A percentile compares a stretch with the other conserved stretches of the same genome.
These are phyloP conservation scores for Psilocybe sp. DNA, from an alignment of 768 basidiomycete species.

Conservation along the genomic window DNA sequence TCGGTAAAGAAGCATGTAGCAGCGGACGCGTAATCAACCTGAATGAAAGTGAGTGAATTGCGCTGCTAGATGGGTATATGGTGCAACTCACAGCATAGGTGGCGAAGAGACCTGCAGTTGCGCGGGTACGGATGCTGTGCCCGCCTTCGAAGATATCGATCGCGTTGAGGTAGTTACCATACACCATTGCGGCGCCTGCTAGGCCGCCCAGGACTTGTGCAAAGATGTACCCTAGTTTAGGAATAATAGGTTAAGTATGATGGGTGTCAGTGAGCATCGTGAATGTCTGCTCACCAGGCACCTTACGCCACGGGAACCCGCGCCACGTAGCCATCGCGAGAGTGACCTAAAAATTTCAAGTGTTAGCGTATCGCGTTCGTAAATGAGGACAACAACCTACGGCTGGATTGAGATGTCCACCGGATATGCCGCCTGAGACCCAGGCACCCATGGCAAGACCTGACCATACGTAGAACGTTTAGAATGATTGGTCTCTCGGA, in stretches of 20 bases:
- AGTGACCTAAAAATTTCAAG: slow-evolving; percentile 47
- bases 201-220: slow-evolving; percentile 66
- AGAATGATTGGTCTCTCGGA: not conserved
- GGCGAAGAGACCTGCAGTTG: slow-evolving; percentile 55
- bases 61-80: not conserved
- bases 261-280: no score
- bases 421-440: slow-evolving; percentile 64
- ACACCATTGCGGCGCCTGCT: slow-evolving; percentile 53
- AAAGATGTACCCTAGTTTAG: slow-evolving; percentile 21
- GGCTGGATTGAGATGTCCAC: slow-evolving; percentile 74
- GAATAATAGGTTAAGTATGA: not conserved
- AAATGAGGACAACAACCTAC: slow-evolving; percentile 30
- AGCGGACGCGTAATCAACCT: slow-evolving; percentile 37
- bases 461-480: not conserved
- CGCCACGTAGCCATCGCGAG: slow-evolving; percentile 67
- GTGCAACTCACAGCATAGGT: slow-evolving; percentile 49
- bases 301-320: slow-evolving; percentile 77
- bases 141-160: slow-evolving; percentile 65
- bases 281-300: slow-evolving; percentile 40
- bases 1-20: slow-evolving; percentile 42
- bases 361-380: not conserved
- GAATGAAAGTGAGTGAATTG: not conserved
- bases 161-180: slow-evolving; percentile 64
- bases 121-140: slow-evolving; percentile 44
- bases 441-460: slow-evolving; percentile 61